Conservation (phyloP, 73 alveolate genomes). For the Paramecium sonneborni region DNA sequence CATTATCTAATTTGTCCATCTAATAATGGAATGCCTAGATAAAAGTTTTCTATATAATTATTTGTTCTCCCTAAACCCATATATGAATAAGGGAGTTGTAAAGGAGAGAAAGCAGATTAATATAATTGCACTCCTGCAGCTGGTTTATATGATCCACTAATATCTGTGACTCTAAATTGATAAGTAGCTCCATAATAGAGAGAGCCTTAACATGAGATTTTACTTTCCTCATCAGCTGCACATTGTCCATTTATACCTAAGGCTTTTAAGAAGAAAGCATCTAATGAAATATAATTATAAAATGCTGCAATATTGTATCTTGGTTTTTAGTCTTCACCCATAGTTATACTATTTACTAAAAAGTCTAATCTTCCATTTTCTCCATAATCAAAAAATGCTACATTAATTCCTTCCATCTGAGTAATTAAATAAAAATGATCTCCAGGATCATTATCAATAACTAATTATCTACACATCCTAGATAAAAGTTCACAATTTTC, state of each 20-base stretch:
- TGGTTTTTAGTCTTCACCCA: neutral
- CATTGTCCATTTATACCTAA: conserved; percentile 67
- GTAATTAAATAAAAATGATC: neutral
- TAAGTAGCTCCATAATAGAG: conserved; percentile 62
- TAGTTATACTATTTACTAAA: conserved; percentile 22
- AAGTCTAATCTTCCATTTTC: conserved; percentile 65
- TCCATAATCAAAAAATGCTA: conserved; percentile 61
- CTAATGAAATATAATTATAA: conserved; percentile 49
- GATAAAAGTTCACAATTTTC: neutral
- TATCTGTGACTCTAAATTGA: conserved; percentile 53
- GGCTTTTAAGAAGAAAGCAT: conserved; percentile 64
- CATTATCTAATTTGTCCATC: conserved; percentile 54
- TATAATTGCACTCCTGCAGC: conserved; percentile 55
- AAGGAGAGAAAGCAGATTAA: conserved; percentile 54
- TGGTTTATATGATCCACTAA: conserved; percentile 48
- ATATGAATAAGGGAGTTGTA: conserved; percentile 62
- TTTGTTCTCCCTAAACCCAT: conserved; percentile 69
- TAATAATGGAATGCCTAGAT: conserved; percentile 54
- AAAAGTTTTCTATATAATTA: conserved; percentile 64
- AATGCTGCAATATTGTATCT: conserved; percentile 49
- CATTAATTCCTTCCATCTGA: neutral
- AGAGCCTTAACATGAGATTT: conserved; percentile 27
- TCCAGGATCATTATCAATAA: conserved; percentile 14
- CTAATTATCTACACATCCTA: neutral
- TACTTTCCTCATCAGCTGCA: conserved; percentile 19